Evolutionary conservation across 164 flowering plant genomes (phyloP), one percentile per base, ranked within the genome.

Genomic region (Liriodendron chinense): DNA sequence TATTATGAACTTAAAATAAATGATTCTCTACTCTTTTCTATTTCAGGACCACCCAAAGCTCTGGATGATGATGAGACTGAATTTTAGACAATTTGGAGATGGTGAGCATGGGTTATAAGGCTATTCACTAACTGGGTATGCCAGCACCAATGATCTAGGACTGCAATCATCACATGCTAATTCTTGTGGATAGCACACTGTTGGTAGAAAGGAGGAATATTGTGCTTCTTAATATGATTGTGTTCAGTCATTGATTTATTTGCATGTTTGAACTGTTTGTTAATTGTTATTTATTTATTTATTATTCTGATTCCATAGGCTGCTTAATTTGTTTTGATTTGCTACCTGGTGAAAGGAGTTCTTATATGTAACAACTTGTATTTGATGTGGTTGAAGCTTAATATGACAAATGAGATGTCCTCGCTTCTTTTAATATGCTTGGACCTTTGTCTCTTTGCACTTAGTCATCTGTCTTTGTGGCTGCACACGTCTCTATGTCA

Each of bases 11-110:
- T 34, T 34, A 34, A 34, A 34, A 34, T 34, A 34, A 34, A 34
- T 34, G 43, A 34, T 34, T 6, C 43, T 34, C 43, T 34, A 34
- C 43, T 34, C 43, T 34, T 34, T 67, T 28, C 49, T 28, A 28
- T 76, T 80, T 79, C 87, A 96, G 98, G 98, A 80, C 99, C 99
- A 59, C 99, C 99, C 6, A 96, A 96, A 87, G 94, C 99, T 77
- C 74, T 96, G 84, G 98, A 92, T 83, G 97, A 94, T 72, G 99
- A 96, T 74, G 99, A 96, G 82, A 90, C 98, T 0, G 98, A 96
- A 78, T 96, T 96, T 91, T 96, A 59, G 99, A 96, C 50, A 89
- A 79, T 0, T 66, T 88, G 78, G 97, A 90, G 77, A 86, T 75
- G 92, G 99, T 94, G 86, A 86, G 92, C 68, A 77, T 81, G 69